phyloP scores from a whole-genome alignment of 2,329 filamentous ascomycete genomes.

The Coniochaeta ligniaria region DNA sequence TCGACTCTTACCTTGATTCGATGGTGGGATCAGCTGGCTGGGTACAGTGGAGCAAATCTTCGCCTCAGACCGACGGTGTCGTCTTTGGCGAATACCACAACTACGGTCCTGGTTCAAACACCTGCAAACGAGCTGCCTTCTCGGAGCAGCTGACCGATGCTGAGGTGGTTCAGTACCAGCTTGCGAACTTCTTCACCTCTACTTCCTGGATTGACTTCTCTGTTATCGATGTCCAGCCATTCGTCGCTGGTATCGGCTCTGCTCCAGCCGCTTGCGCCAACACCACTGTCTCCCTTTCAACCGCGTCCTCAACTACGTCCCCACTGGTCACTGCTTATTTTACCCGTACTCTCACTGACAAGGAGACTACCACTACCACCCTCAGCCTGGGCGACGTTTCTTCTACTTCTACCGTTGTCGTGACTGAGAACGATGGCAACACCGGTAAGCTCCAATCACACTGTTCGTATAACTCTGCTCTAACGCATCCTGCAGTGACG shows the following conservation, averaged over 20 bases:
- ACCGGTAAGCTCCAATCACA: background rate
- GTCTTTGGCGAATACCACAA: constrained; percentile 41
- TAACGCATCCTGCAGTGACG: background rate
- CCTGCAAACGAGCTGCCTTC: constrained; percentile 30
- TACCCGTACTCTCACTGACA: constrained; percentile 16
- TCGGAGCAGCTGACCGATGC: constrained; percentile 24
- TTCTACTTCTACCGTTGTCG: constrained; percentile 21
- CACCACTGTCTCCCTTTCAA: constrained; percentile 13
- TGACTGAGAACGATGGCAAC: constrained; percentile 6
- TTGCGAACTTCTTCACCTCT: constrained; percentile 29
- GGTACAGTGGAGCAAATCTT: constrained; percentile 30
- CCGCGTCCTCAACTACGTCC: constrained; percentile 2
- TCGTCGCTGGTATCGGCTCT: constrained; percentile 13
- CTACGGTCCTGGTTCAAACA: constrained; percentile 34
- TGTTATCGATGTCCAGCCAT: constrained; percentile 27
- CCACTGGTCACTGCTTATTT: constrained; percentile 6
- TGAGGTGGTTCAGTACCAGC: constrained; percentile 22
- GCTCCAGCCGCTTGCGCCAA: constrained; percentile 12
- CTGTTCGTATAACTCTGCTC: background rate
- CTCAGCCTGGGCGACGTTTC: constrained; percentile 18
- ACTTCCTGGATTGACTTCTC: constrained; percentile 34
- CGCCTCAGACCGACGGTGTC: constrained; percentile 35
- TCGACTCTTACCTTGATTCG: constrained; percentile 29
- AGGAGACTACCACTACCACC: constrained; percentile 14
- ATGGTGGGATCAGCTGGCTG: constrained; percentile 28